Evolutionary conservation across 1,139 yeast genomes (phyloP).

Genomic region (Cylindricascospora bacillispora): DNA sequence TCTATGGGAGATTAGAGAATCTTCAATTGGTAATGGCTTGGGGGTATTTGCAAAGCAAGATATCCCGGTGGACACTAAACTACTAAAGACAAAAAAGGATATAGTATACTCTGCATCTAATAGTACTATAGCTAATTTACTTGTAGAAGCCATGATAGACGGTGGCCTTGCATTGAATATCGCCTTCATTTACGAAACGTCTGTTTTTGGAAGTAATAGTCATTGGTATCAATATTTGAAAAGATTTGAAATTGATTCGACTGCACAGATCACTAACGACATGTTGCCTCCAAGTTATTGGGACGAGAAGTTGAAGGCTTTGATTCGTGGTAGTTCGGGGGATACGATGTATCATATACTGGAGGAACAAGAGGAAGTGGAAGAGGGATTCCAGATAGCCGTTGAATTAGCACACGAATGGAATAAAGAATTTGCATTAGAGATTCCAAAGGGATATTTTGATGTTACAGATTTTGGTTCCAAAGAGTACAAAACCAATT

Average conservation of each 20-base stretch:
- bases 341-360: slow-evolving; percentile 44
- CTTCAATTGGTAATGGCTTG: slow-evolving; percentile 51
- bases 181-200: slow-evolving; percentile 58
- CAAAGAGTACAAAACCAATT: slow-evolving; percentile 9
- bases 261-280: slow-evolving; percentile 20
- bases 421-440: slow-evolving; percentile 23
- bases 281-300: slow-evolving; percentile 55
- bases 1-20: slow-evolving; percentile 34
- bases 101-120: slow-evolving; percentile 45
- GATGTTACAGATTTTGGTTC: slow-evolving; percentile 11
- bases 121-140: slow-evolving; percentile 53
- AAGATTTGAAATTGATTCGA: slow-evolving; percentile 34
- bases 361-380: slow-evolving; percentile 34
- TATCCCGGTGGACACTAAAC: slow-evolving; percentile 26
- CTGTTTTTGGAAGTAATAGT: slow-evolving; percentile 37
- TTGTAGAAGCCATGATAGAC: slow-evolving; percentile 45
- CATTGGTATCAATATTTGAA: slow-evolving; percentile 67
- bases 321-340: slow-evolving; percentile 47
- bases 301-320: slow-evolving; percentile 36
- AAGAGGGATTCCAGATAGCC: slow-evolving; percentile 40
- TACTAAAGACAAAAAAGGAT: slow-evolving; percentile 33
- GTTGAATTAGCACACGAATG: slow-evolving; percentile 35
- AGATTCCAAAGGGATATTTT: slow-evolving; percentile 30
- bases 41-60: slow-evolving; percentile 55
- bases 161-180: slow-evolving; percentile 60